These are phyloP conservation scores for Colletotrichum siamense DNA, from an alignment of 2,329 filamentous ascomycete species.

Conservation along the genomic window DNA sequence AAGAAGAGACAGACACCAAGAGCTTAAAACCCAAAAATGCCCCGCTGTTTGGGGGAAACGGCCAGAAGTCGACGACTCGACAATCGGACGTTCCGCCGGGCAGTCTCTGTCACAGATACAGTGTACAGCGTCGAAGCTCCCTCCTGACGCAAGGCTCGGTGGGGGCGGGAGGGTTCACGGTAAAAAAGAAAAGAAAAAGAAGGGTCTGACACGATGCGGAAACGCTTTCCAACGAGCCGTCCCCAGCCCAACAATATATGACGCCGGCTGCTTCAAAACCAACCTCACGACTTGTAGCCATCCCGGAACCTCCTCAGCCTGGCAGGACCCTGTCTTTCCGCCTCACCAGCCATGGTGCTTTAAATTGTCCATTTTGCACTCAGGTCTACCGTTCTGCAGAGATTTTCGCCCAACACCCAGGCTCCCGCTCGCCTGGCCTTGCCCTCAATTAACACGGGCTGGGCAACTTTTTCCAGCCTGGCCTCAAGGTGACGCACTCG, in stretches of 20 bases:
- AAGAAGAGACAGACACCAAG: neutral
- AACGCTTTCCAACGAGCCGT: neutral
- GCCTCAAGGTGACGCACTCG: conserved; percentile 9
- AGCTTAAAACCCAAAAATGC: neutral
- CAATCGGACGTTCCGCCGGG: neutral
- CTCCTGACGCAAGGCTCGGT: neutral
- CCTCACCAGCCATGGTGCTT: conserved; percentile 8
- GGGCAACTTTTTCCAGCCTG: neutral
- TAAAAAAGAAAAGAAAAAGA: neutral
- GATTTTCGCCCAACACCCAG: neutral
- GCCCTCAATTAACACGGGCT: neutral
- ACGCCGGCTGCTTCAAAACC: neutral
- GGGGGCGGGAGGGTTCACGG: neutral
- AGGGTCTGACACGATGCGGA: neutral
- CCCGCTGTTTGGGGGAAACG: neutral
- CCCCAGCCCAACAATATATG: conserved; percentile 14
- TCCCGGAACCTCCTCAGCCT: neutral
- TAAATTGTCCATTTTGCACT: conserved; percentile 12
- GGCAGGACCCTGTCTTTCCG: conserved; percentile 3
- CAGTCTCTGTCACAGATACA: conserved; percentile 3
- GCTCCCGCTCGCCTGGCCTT: neutral
- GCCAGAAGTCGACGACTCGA: neutral
- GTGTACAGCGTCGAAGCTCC: neutral
- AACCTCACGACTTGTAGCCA: neutral
- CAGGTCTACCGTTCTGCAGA: neutral